Evolutionary conservation across 192 early-diverging fungal species (phyloP).

Genomic region (Linnemannia elongata): DNA sequence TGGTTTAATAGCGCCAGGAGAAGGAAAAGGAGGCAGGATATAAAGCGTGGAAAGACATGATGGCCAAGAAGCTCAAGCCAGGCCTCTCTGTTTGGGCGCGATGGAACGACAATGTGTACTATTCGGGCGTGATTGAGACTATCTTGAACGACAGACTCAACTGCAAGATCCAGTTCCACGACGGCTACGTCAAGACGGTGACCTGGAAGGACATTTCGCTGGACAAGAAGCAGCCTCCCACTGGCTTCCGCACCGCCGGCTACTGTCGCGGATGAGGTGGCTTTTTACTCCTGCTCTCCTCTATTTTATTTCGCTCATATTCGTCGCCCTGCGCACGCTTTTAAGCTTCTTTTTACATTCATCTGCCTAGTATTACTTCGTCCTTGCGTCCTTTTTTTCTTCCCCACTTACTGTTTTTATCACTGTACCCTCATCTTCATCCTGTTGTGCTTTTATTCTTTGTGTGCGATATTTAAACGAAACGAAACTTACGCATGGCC

Average conservation of each 20-base stretch:
- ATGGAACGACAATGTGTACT: constrained; percentile 62
- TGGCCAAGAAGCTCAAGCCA: constrained; percentile 42
- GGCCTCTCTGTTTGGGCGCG: constrained; percentile 55
- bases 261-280: constrained; percentile 14
- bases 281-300: background rate
- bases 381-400: too few species aligned
- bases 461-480: too few species aligned
- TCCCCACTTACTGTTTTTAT: too few species aligned
- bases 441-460: too few species aligned
- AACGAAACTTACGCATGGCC: too few species aligned
- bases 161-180: constrained; percentile 50
- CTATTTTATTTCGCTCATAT: background rate
- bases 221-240: constrained; percentile 48
- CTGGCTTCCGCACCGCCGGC: constrained; percentile 28
- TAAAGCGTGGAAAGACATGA: constrained; percentile 55
- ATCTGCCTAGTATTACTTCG: too few species aligned
- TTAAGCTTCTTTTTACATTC: too few species aligned
- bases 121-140: constrained; percentile 44
- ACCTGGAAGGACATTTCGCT: constrained; percentile 53
- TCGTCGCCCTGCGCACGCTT: background rate
- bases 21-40: constrained; percentile 49
- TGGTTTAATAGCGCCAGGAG: constrained; percentile 38
- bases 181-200: constrained; percentile 53
- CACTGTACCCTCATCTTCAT: too few species aligned
- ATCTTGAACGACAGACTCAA: constrained; percentile 21